These are phyloP conservation scores for Acorus calamus DNA, from an alignment of 106 monocot species.

Conservation along the genomic window DNA sequence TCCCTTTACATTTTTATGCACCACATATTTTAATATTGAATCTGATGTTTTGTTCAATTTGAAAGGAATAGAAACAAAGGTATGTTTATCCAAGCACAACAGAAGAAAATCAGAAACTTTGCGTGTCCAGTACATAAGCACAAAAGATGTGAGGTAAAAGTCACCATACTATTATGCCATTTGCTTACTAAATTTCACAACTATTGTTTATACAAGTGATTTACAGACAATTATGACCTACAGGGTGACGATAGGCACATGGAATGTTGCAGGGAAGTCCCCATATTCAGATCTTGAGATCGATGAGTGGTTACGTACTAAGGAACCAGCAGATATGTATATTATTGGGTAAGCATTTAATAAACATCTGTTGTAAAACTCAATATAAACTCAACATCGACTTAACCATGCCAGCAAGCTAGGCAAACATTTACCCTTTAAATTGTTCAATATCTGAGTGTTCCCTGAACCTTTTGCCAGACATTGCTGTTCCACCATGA, in stretches of 20 bases:
- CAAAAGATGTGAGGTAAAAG: slow-evolving; percentile 50
- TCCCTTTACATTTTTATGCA: too few species aligned
- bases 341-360: slow-evolving; percentile 47
- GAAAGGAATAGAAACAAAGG: slow-evolving; percentile 15
- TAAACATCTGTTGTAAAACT: neutral
- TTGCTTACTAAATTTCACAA: too few species aligned
- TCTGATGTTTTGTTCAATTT: neutral
- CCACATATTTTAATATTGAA: too few species aligned
- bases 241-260: slow-evolving; percentile 75
- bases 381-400: too few species aligned
- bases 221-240: neutral
- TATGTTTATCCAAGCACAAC: slow-evolving; percentile 8
- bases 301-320: slow-evolving; percentile 46
- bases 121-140: slow-evolving; percentile 57
- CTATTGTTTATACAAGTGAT: too few species aligned
- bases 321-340: slow-evolving; percentile 60
- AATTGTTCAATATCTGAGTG: too few species aligned
- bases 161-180: too few species aligned
- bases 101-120: slow-evolving; percentile 79
- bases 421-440: too few species aligned
- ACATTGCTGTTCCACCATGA: too few species aligned
- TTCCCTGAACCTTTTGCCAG: too few species aligned
- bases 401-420: too few species aligned
- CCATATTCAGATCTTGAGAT: slow-evolving; percentile 45
- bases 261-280: slow-evolving; percentile 61